Evolutionary conservation across 768 basidiomycete species (phyloP).

Genomic region (Chalciporus pseudorubinellus): DNA sequence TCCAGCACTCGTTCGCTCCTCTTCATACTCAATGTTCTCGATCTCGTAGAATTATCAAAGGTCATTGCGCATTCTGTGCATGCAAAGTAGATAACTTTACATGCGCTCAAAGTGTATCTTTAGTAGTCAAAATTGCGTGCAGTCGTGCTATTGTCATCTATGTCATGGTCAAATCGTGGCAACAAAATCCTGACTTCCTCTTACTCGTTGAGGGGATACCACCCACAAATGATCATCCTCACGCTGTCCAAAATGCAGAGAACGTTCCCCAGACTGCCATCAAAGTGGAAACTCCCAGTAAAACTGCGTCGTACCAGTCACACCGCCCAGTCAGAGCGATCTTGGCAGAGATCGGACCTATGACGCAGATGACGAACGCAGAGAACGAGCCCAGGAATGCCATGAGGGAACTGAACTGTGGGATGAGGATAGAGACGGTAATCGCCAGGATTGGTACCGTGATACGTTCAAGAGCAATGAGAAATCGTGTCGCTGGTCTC

Average conservation of each 20-base stretch:
- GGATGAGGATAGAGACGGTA: constrained; percentile 68
- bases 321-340: constrained; percentile 53
- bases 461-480: constrained; percentile 56
- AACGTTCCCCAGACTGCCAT: constrained; percentile 82
- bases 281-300: constrained; percentile 49
- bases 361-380: constrained; percentile 71
- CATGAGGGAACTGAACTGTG: constrained; percentile 81
- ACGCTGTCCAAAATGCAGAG: constrained; percentile 53
- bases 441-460: constrained; percentile 59
- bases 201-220: no score
- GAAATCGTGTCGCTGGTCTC: constrained; percentile 33
- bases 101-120: constrained; percentile 1
- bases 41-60: constrained; percentile 64
- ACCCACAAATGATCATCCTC: constrained; percentile 6
- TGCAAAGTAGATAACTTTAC: constrained; percentile 36
- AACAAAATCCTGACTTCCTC: background rate
- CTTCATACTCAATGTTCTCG: background rate
- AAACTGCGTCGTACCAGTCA: constrained; percentile 47
- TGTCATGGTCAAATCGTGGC: background rate
- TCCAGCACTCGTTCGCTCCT: background rate
- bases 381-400: constrained; percentile 91
- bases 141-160: background rate
- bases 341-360: constrained; percentile 75
- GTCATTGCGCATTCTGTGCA: constrained; percentile 71
- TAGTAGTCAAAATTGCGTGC: constrained; percentile 4